These are phyloP conservation scores for Solanum peruvianum DNA, from an alignment of 257 asterid genomes.

Conservation along the genomic window DNA sequence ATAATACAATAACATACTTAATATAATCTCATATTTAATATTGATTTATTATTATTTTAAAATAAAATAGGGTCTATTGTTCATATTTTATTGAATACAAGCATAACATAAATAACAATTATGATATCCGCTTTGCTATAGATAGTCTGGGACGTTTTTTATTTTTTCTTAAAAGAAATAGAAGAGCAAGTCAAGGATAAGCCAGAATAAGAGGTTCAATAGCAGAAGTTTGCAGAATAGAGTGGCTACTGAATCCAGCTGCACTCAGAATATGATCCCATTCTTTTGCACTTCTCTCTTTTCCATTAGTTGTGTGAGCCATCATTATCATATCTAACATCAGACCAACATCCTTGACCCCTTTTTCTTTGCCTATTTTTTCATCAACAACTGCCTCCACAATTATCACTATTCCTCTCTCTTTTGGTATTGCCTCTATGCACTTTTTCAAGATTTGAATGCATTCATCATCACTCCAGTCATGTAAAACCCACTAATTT, in stretches of 20 bases:
- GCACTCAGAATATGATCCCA: constrained; percentile 32
- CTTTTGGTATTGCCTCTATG: constrained; percentile 25
- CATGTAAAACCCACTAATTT: constrained; percentile 50
- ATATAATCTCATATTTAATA: background rate
- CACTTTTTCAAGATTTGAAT: constrained; percentile 35
- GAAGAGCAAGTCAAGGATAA: too few species aligned
- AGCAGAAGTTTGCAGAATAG: constrained; percentile 10
- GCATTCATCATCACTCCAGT: constrained; percentile 70
- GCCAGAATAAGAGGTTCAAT: background rate
- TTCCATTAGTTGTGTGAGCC: constrained; percentile 54
- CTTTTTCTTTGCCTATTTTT: background rate
- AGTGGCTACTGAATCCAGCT: constrained; percentile 36
- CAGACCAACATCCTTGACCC: constrained; percentile 19
- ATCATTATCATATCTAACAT: constrained; percentile 58
- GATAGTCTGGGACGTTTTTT: too few species aligned
- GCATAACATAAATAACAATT: too few species aligned
- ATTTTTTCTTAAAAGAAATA: too few species aligned
- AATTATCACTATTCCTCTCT: constrained; percentile 41
- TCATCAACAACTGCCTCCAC: constrained; percentile 51
- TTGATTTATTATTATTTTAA: too few species aligned
- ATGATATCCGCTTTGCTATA: too few species aligned
- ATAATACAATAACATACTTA: background rate
- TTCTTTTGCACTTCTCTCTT: constrained; percentile 44
- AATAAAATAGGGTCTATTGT: too few species aligned
- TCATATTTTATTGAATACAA: too few species aligned